Evolutionary conservation across 169 alveolate species (phyloP), one percentile per base, ranked within the genome.

Genomic region (Plasmodium coatneyi): DNA sequence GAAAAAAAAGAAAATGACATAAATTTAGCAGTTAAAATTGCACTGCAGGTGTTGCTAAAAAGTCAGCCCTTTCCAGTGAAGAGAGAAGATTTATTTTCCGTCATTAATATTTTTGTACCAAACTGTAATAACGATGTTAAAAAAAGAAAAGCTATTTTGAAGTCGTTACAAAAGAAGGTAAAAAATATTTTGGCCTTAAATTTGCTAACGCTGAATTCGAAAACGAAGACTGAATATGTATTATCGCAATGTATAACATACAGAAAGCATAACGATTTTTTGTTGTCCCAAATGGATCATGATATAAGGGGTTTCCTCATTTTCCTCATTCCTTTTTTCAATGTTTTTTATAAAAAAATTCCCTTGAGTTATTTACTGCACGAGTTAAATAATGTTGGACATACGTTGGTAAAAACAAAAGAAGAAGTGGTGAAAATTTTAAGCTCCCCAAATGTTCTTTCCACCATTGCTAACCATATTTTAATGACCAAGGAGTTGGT

Each of bases 61-160:
- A 87, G 56, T 36, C 93, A 87, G 49, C 93, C 93, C 5, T 87
- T 87, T 87, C 93, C 93, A 36, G 81, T 87, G 6, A 87, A 87
- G 46, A 87, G 93, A 16, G 87, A 87, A 4, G 93, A 87, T 25
- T 34, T 87, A 60, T 54, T 78, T 78, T 78, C 78, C 3, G 49
- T 46, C 46, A 76, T 87, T 34, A 76, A 39, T 74, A 52, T 54
- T 3, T 79, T 78, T 78, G 86, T 87, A 14, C 93, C 93, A 0
- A 87, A 52, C 39, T 79, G 93, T 87, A 78, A 78, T 34, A 76
- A 30, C 22, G 78, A 60, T 54, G 16, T 32, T 5, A 87, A 87
- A 87, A 87, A 60, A 56, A 76, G n/a, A 34, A 39, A 87, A 78
- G 2, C 14, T 1, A 32, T 87, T 52, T 39, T 87, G n/a, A 78